Base-by-base conservation (phyloP, 2,329 filamentous ascomycete genomes). In the Thelonectria blattea region DNA sequence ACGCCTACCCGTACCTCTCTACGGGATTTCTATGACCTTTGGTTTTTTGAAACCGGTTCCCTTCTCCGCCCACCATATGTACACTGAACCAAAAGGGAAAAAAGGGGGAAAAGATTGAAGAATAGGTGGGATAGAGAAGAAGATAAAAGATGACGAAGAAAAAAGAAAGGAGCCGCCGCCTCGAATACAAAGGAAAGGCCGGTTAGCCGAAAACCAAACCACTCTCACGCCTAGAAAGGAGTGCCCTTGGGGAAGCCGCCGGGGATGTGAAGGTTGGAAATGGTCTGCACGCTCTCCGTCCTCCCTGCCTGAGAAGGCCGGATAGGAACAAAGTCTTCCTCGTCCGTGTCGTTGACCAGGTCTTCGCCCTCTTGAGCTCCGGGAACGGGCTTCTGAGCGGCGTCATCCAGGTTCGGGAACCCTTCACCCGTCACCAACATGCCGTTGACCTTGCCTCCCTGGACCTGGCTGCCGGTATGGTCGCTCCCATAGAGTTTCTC, bases 221-320 rank as follows among this genome's bases (percentile, higher is more conserved):
- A 30, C 27, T 7, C 27, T 8, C 27, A 30, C 27, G 27, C 60
- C 79, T 79, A 72, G 70, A 84, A 58, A 79, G 88, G 68, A 63
- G 78, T 66, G 55, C 62, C 72, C 64, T 75, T 80, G 9, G 87
- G 87, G 71, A 83, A 92, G 66, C 88, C 82, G 11, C 90, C 90
- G 3, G 90, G 90, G 17, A 92, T 83, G 70, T 90, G 88, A 52
- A 92, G 75, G 69, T 88, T 83, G 56, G 86, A 87, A 46, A 91
- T 85, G 27, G 83, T 85, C 12, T 82, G 80, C 7, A 81, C 78
- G 65, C 83, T 81, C 48, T 80, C 76, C 14, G 74, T 76, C 50
- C 79, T 71, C 50, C 52, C 65, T 67, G 50, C 68, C 62, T 60
- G 52, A 9, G 67, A 65, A 3, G 73, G 73, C 37, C 75, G 70